These are phyloP conservation scores for Gossypium gossypioides DNA, from an alignment of 441 rosid species.

Conservation along the genomic window DNA sequence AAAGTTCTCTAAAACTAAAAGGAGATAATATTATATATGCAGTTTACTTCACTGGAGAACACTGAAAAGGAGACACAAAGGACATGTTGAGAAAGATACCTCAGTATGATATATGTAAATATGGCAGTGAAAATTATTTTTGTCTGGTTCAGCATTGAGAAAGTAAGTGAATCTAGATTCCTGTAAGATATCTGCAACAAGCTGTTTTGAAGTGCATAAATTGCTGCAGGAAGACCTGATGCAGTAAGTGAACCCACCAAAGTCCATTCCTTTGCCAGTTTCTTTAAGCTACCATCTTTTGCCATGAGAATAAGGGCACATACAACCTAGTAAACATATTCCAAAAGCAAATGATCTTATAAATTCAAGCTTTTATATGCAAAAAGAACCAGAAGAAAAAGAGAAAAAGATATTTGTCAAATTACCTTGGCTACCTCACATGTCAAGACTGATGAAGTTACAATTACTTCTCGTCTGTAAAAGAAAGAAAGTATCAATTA, in stretches of 20 bases:
- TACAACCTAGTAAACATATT: conserved; percentile 40
- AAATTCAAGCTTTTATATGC: neutral
- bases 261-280: conserved; percentile 60
- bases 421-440: conserved; percentile 82
- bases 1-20: neutral
- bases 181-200: conserved; percentile 93
- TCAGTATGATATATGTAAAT: conserved; percentile 67
- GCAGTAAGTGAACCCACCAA: conserved; percentile 79
- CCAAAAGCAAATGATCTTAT: neutral
- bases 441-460: conserved; percentile 77
- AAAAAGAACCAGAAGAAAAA: neutral
- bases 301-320: conserved; percentile 80
- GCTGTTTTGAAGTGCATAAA: conserved; percentile 91
- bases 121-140: conserved; percentile 86
- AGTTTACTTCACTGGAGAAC: neutral
- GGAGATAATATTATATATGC: neutral
- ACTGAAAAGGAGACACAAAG: neutral
- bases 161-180: conserved; percentile 88
- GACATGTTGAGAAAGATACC: conserved; percentile 33
- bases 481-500: conserved; percentile 7
- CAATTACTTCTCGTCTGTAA: conserved; percentile 74
- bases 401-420: neutral
- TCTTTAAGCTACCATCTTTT: conserved; percentile 65
- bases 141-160: conserved; percentile 89
- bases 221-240: conserved; percentile 94